Evolutionary conservation across 1,284 basidiomycete genomes (phyloP).

Genomic region (Austroboletus niveus): DNA sequence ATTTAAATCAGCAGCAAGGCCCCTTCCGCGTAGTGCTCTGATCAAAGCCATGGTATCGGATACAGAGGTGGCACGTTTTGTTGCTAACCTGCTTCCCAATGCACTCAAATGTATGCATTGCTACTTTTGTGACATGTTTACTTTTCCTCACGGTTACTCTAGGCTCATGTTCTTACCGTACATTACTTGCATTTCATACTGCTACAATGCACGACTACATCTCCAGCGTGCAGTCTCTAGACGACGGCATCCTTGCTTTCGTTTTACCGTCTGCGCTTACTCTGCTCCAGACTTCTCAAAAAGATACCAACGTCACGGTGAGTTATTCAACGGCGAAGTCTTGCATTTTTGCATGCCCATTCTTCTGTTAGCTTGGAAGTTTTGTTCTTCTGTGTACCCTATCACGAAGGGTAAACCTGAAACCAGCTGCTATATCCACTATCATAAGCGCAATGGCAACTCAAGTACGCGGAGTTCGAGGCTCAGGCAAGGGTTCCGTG

Average conservation of each 20-base stretch:
- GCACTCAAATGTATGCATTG: conserved; percentile 48
- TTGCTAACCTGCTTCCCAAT: conserved; percentile 60
- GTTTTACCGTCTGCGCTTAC: conserved; percentile 60
- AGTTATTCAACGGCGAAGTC: conserved; percentile 23
- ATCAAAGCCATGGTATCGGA: conserved; percentile 75
- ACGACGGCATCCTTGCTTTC: conserved; percentile 62
- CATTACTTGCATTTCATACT: conserved; percentile 83
- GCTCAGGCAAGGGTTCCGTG: conserved; percentile 20
- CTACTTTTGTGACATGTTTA: background rate
- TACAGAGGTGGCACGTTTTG: conserved; percentile 72
- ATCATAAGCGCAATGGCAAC: conserved; percentile 56
- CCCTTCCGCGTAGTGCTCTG: conserved; percentile 65
- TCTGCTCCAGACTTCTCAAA: conserved; percentile 46
- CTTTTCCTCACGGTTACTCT: conserved; percentile 5
- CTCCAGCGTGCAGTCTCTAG: conserved; percentile 50
- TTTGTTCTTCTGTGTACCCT: conserved; percentile 69
- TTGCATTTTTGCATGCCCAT: background rate
- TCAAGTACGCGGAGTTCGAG: conserved; percentile 37
- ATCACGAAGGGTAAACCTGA: conserved; percentile 60
- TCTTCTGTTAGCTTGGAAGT: conserved; percentile 56
- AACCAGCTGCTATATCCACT: conserved; percentile 52
- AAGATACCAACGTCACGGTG: conserved; percentile 52
- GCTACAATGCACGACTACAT: conserved; percentile 82
- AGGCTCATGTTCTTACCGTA: conserved; percentile 54
- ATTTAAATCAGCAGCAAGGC: conserved; percentile 72